phyloP scores from a whole-genome alignment of 2,329 filamentous ascomycete genomes.

The Scedosporium aurantiacum region DNA sequence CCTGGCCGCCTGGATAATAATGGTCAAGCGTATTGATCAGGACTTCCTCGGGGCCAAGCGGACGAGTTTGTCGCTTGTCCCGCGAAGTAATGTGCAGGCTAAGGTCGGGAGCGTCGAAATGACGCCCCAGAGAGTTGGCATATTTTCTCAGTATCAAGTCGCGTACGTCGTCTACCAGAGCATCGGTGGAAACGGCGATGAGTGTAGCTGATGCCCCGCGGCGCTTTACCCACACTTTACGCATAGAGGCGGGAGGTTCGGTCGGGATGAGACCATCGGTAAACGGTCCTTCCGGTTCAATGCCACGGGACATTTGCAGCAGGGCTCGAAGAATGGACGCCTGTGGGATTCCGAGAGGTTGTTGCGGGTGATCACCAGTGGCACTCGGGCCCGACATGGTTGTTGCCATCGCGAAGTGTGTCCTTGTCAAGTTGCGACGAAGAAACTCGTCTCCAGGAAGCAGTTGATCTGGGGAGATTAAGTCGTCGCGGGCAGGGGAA shows the following conservation, averaged over 20 bases:
- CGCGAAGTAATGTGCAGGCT: constrained; percentile 66
- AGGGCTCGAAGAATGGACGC: constrained; percentile 39
- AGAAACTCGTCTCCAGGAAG: no score
- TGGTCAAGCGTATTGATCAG: constrained; percentile 68
- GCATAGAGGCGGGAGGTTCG: constrained; percentile 45
- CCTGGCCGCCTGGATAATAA: constrained; percentile 79
- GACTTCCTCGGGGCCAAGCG: constrained; percentile 75
- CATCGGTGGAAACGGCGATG: constrained; percentile 74
- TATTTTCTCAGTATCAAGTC: constrained; percentile 91
- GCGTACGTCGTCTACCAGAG: constrained; percentile 87
- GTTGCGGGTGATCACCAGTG: constrained; percentile 36
- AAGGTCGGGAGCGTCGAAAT: constrained; percentile 85
- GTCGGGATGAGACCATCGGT: constrained; percentile 25
- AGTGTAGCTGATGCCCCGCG: constrained; percentile 77
- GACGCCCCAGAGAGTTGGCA: constrained; percentile 78
- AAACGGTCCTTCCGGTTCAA: constrained; percentile 23
- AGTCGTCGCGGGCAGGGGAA: no score
- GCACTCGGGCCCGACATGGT: neutral
- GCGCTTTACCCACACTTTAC: constrained; percentile 93
- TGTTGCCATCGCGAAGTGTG: neutral
- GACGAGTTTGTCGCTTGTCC: constrained; percentile 43
- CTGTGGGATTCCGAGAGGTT: constrained; percentile 18
- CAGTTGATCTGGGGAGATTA: no score
- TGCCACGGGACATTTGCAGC: constrained; percentile 31
- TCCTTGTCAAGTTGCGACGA: neutral